phyloP scores from a whole-genome alignment of 176 grass and related monocot genomes.

The Ensete glaucum region DNA sequence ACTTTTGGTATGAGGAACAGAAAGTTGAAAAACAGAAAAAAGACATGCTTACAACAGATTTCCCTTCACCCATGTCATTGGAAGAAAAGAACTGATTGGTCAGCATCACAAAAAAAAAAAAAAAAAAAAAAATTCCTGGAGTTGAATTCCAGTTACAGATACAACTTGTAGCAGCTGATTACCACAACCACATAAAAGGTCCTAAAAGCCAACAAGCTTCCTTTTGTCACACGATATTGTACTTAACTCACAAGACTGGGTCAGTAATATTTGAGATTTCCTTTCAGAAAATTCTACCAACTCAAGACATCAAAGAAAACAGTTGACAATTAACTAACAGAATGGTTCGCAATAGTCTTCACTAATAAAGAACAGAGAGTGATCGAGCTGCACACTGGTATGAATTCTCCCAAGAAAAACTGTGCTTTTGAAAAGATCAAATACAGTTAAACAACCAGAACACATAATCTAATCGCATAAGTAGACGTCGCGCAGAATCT shows the following conservation, averaged over 20 bases:
- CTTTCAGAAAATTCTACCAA: not conserved
- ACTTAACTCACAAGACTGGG: too few species aligned
- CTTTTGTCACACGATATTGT: too few species aligned
- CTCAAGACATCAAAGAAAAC: not conserved
- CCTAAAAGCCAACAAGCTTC: too few species aligned
- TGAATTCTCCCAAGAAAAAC: not conserved
- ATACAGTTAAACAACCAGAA: not conserved
- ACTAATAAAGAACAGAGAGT: not conserved
- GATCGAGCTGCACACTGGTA: too few species aligned
- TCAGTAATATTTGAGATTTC: not conserved
- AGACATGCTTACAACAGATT: too few species aligned
- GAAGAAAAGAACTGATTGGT: too few species aligned
- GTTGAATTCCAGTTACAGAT: not conserved
- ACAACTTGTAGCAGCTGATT: too few species aligned
- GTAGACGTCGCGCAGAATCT: not conserved
- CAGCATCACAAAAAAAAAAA: not conserved
- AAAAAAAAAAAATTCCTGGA: not conserved
- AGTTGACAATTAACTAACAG: too few species aligned
- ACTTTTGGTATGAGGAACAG: too few species aligned
- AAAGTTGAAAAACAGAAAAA: too few species aligned
- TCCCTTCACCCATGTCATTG: too few species aligned
- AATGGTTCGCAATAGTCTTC: not conserved
- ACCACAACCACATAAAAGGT: too few species aligned
- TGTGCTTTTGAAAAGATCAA: not conserved
- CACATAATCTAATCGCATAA: not conserved